Base-by-base conservation (phyloP, 768 basidiomycete species). In the Butyriboletus loyo region DNA sequence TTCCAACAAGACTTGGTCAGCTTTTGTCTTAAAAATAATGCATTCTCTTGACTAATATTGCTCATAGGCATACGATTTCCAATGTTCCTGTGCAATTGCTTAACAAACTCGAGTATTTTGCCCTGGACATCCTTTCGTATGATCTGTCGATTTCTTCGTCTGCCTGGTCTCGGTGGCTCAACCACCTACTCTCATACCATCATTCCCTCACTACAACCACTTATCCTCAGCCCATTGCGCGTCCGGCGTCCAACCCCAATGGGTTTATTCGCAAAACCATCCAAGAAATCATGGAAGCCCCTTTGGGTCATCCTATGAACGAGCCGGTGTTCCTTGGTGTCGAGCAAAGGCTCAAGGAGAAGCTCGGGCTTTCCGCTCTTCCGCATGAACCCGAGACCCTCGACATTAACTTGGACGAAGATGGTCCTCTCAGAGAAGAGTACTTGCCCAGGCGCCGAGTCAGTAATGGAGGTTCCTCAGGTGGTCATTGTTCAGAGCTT, bases 1-100 rank as follows among this genome's bases (percentile, higher is more conserved):
- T 69, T 90, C 88, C 36, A 91, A 91, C 72, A 91, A 89, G 73
- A 92, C 89, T 49, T 92, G 89, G 89, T 89, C 66, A 54, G 83
- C 66, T 34, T 4, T 4, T 25, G 15, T 11, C 34, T 15, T 6
- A 2, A 28, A 38, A 31, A 39, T 36, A 34, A 35, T 39, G 42
- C 27, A 27, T 17, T 35, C 31, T 40, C 47, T 19, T 46, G 32
- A 21, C 52, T 56, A 9, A 56, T 28, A 36, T 42, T 38, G 21
- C 50, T 39, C 45, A 56, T 58, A 92, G 89, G 89, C 86, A 92
- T 58, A 83, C 84, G 8, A 88, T 92, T 45, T 89, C 89, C 43
- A 85, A 81, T 53, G 77, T 92, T 54, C 86, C 88, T 5, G 77
- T 89, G 36, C 80, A 80, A 48, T 74, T 77, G 1, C 68, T 92